A percentile compares a stretch with the other conserved stretches of the same genome.
Evolutionary conservation across 2,329 filamentous ascomycete species (phyloP).

Genomic region (Akanthomyces muscarius): DNA sequence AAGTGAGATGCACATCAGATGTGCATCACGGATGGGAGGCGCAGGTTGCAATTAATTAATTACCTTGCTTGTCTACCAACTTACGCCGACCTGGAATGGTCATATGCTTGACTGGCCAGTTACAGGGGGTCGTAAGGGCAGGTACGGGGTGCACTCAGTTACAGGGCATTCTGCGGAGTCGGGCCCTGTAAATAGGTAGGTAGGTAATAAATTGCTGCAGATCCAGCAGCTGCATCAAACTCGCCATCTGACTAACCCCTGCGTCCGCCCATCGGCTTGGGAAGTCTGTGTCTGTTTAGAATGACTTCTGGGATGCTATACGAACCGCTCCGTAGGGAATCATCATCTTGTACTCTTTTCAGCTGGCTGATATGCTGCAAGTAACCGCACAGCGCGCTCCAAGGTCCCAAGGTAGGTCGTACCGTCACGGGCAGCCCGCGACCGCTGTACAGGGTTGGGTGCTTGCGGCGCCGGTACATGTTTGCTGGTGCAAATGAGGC

Average conservation of each 20-base stretch:
- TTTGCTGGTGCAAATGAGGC: slow-evolving; percentile 7
- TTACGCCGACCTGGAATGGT: background rate
- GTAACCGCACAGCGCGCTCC: too few relatives aligned
- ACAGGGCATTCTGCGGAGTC: background rate
- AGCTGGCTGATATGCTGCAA: background rate
- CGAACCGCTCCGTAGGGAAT: too few relatives aligned
- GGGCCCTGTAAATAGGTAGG: too few relatives aligned
- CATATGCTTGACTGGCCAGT: background rate
- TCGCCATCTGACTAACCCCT: too few relatives aligned
- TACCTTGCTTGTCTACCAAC: too few relatives aligned
- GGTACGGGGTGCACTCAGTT: background rate
- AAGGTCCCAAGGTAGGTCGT: too few relatives aligned
- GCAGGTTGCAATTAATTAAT: background rate
- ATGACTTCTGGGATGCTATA: too few relatives aligned
- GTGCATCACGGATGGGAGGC: background rate
- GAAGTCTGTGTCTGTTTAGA: too few relatives aligned
- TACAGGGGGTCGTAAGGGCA: background rate
- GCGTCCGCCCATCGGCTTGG: too few relatives aligned
- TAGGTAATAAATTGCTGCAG: too few relatives aligned
- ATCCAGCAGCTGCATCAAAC: too few relatives aligned
- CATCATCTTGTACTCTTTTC: background rate
- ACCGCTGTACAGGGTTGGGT: background rate
- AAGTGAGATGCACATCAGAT: slow-evolving; percentile 15
- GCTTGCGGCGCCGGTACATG: background rate
- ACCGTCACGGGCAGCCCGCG: background rate